These are phyloP conservation scores for Pseudogymnoascus verrucosus DNA, from an alignment of 2,329 filamentous ascomycete genomes.

Conservation along the genomic window DNA sequence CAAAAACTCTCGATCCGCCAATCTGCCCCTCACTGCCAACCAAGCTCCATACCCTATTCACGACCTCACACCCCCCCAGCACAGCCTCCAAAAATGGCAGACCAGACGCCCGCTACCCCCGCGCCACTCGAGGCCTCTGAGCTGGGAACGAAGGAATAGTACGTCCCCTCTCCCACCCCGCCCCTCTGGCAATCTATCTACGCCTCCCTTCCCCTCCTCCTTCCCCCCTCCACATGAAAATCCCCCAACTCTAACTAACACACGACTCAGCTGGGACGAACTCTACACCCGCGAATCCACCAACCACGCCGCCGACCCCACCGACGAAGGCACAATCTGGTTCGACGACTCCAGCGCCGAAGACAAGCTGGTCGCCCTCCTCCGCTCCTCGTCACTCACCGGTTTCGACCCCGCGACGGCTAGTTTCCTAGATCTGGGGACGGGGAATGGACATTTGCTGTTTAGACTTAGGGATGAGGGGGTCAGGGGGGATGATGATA, in stretches of 20 bases:
- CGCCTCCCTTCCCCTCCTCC: too few species aligned
- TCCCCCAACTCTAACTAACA: not conserved
- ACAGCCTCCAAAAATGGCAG: not conserved
- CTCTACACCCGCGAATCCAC: constrained; percentile 64
- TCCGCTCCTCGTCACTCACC: constrained; percentile 35
- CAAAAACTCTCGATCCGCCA: not conserved
- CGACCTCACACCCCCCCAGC: not conserved
- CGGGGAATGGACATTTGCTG: constrained; percentile 89
- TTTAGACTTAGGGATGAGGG: constrained; percentile 58
- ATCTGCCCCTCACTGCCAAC: not conserved
- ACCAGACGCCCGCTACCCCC: constrained; percentile 30
- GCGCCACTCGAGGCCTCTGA: constrained; percentile 62
- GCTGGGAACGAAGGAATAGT: constrained; percentile 91
- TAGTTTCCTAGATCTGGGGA: constrained; percentile 77
- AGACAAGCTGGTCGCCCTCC: constrained; percentile 64
- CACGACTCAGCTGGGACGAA: constrained; percentile 56
- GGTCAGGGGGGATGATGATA: constrained; percentile 17
- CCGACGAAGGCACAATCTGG: constrained; percentile 86
- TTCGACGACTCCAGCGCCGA: constrained; percentile 91
- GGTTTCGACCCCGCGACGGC: not conserved
- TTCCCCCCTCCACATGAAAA: not conserved
- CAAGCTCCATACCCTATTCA: not conserved
- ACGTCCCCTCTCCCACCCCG: constrained; percentile 29
- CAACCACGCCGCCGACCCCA: constrained; percentile 64
- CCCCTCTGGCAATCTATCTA: not conserved